Base-by-base conservation (phyloP, 495 filamentous ascomycete genomes). In the Hypoxylon subgilvum region DNA sequence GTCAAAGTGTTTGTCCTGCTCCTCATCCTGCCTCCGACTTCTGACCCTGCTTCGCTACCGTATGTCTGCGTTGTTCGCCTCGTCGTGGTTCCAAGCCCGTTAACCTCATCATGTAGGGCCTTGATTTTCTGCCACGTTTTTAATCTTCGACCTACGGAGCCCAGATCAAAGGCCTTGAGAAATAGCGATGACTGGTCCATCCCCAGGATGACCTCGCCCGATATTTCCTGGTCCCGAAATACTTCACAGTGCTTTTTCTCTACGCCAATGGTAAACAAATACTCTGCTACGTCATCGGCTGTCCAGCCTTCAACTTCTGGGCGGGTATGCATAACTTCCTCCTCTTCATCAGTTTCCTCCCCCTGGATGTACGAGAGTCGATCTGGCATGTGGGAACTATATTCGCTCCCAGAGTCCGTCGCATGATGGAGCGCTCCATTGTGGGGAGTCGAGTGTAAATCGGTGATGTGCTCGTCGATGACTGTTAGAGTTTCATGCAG, bases 91-190 rank as follows among this genome's bases (percentile, higher is more conserved):
- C 56, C 67, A 25, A 63, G 34, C 4, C 74, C 81, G 42, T 68
- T 81, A 45, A 92, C 85, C 66, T 96, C 88, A 66, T 96, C 86
- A 71, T 97, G 92, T 59, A 97, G 80, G 2, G 82, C 76, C 70
- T 92, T 93, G 63, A 97, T 89, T 68, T 91, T 93, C 67, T 95
- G 88, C 92, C 92, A 99, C n/a, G 88, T 95, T 66, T 91, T 94
- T 68, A 94, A 77, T 65, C 92, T 85, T 55, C 86, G 80, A 4
- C 92, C 92, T 53, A 97, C 89, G 7, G 92, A 88, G 8, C 95
- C 95, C 61, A 99, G 82, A 45, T 97, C 91, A 58, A 97, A 91
- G 46, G 94, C 93, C 71, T 96, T 96, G 74, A 97, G 84, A 69
- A 96, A 92, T 2, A 97, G 72, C 25, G 91, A 91, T 19, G 88